phyloP scores from a whole-genome alignment of 768 basidiomycete species.

The Phylloporus arenicola region DNA sequence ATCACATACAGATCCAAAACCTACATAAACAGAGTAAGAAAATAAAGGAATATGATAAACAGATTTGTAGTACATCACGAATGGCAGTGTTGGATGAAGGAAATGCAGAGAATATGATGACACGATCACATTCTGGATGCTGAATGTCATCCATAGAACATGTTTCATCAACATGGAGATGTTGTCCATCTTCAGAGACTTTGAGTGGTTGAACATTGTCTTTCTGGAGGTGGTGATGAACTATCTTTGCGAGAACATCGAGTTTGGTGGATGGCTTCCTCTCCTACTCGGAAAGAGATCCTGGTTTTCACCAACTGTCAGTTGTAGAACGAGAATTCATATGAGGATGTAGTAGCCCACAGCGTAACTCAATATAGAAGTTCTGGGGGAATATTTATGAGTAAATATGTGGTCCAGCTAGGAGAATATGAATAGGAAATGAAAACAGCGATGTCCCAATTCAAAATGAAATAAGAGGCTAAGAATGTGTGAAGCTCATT shows the following conservation, averaged over 20 bases:
- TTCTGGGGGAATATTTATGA: background rate
- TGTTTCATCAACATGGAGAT: no score
- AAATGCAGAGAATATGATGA: background rate
- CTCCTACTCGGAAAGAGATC: no score
- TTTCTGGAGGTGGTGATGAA: background rate
- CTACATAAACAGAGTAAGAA: no score
- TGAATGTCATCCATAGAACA: no score
- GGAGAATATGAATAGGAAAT: no score
- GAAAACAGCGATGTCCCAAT: no score
- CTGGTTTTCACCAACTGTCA: no score
- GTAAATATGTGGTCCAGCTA: no score
- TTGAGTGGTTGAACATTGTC: background rate
- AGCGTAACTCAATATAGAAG: slow-evolving; percentile 3
- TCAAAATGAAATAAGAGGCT: no score
- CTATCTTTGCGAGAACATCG: background rate
- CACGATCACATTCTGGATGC: background rate
- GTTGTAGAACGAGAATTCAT: background rate
- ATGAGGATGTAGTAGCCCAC: background rate
- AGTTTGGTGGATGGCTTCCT: background rate
- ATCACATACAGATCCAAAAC: background rate
- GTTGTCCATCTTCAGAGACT: no score
- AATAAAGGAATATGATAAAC: no score
- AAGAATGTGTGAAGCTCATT: no score
- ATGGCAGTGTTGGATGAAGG: background rate
- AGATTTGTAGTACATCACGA: background rate